phyloP scores from a whole-genome alignment of 202 grass and related monocot species.

The Zoysia matrella region DNA sequence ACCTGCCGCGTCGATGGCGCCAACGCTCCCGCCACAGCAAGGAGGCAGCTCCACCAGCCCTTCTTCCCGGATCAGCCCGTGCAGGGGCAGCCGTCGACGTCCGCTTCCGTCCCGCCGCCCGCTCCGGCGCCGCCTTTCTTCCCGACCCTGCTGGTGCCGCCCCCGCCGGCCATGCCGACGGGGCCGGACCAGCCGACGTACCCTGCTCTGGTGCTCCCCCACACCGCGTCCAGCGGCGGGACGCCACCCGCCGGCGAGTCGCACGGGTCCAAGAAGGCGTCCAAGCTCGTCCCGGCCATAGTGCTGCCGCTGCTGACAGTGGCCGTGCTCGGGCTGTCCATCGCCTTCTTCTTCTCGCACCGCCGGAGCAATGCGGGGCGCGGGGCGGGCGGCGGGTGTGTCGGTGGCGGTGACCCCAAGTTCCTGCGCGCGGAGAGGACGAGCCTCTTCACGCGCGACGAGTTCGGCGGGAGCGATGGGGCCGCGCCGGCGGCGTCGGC shows the following conservation, averaged over 20 bases:
- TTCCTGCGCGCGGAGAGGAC: constrained; percentile 70
- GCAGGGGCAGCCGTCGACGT: constrained; percentile 22
- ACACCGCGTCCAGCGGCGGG: constrained; percentile 30
- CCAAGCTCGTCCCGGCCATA: constrained; percentile 74
- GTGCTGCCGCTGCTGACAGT: constrained; percentile 67
- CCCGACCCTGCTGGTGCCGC: constrained; percentile 39
- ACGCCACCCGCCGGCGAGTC: constrained; percentile 24
- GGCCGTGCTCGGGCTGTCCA: constrained; percentile 58
- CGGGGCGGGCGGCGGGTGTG: constrained; percentile 30
- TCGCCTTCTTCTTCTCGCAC: constrained; percentile 70
- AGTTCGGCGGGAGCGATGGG: constrained; percentile 54
- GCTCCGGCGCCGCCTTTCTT: constrained; percentile 55
- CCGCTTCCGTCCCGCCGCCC: constrained; percentile 36
- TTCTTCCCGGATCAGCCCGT: constrained; percentile 57
- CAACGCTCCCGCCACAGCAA: constrained; percentile 15
- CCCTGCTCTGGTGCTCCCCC: constrained; percentile 62
- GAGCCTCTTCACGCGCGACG: constrained; percentile 76
- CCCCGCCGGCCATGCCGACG: constrained; percentile 42
- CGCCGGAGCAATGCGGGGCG: constrained; percentile 42
- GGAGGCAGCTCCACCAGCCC: constrained; percentile 67
- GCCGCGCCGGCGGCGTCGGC: constrained; percentile 17
- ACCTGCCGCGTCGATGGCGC: constrained; percentile 30
- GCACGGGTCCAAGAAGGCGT: constrained; percentile 49
- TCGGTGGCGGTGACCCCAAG: constrained; percentile 42
- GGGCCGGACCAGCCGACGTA: constrained; percentile 63